Evolutionary conservation across 2,329 filamentous ascomycete genomes (phyloP).

Genomic region (Fusarium haematococcum): DNA sequence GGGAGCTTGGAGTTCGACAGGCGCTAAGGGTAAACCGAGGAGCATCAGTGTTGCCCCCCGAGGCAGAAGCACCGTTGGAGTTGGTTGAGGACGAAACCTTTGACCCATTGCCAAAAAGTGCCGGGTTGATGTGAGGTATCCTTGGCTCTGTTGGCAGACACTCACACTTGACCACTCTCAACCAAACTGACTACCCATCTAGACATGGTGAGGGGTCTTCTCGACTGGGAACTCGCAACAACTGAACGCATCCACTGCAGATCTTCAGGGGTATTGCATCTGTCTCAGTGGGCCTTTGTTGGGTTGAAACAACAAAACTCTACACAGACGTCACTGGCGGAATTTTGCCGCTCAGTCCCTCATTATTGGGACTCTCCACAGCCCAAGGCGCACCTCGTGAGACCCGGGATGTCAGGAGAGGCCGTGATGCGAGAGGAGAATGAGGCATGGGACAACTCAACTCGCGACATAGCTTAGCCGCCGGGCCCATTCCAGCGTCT

Average conservation of each 20-base stretch:
- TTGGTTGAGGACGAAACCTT: constrained; percentile 28
- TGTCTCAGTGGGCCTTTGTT: not conserved
- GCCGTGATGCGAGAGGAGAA: constrained; percentile 14
- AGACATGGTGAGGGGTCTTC: not conserved
- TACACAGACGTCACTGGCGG: constrained; percentile 5
- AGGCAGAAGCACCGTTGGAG: constrained; percentile 43
- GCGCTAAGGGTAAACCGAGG: constrained; percentile 45
- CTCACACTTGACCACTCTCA: not conserved
- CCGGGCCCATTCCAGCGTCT: constrained; percentile 5
- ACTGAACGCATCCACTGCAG: not conserved
- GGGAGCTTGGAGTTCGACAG: constrained; percentile 52
- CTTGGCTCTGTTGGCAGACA: not conserved
- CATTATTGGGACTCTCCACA: not conserved
- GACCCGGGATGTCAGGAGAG: not conserved
- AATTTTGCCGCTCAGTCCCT: constrained; percentile 6
- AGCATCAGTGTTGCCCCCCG: constrained; percentile 37
- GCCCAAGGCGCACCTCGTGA: constrained; percentile 13
- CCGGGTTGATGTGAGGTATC: constrained; percentile 24
- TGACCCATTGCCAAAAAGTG: constrained; percentile 28
- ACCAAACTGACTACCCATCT: not conserved
- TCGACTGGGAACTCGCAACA: not conserved
- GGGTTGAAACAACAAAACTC: not conserved
- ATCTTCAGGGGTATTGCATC: constrained; percentile 2
- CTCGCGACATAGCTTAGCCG: constrained; percentile 3
- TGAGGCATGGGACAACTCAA: not conserved